These are phyloP conservation scores for Skeletonema grethae DNA, from an alignment of 108 stramenopile genomes.

Conservation along the genomic window DNA sequence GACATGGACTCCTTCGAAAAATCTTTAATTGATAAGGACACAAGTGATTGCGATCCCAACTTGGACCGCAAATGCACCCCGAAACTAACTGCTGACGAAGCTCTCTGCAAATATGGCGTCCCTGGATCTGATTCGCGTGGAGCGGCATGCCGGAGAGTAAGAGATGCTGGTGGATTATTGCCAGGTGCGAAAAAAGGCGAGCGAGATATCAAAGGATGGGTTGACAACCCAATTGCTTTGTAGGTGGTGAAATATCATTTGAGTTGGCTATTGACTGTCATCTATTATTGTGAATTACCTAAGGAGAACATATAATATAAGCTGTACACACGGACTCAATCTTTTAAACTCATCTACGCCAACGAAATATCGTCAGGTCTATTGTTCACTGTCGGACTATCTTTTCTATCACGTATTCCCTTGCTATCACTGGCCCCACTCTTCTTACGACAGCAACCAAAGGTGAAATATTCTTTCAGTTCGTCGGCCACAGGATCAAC, in stretches of 20 bases:
- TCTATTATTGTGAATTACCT: neutral
- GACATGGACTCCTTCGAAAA: conserved; percentile 71
- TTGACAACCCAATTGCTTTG: conserved; percentile 1
- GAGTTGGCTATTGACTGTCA: neutral
- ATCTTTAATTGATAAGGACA: conserved; percentile 40
- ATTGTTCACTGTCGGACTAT: neutral
- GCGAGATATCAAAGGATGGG: conserved; percentile 15
- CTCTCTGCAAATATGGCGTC: conserved; percentile 73
- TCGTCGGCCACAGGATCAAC: neutral
- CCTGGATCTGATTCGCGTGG: conserved; percentile 43
- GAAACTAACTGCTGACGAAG: conserved; percentile 61
- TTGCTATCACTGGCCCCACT: neutral
- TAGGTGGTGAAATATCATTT: neutral
- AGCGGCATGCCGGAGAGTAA: conserved; percentile 64
- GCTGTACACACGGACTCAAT: neutral
- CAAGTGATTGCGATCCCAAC: conserved; percentile 71
- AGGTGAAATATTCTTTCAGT: neutral
- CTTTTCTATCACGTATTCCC: neutral
- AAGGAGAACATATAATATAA: neutral
- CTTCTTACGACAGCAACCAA: neutral
- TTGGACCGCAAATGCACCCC: conserved; percentile 69
- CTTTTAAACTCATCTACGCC: neutral
- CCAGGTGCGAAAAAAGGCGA: conserved; percentile 43
- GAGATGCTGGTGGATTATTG: conserved; percentile 55
- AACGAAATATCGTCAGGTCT: neutral